Conservation (phyloP, 2,329 filamentous ascomycete genomes). For the Penicillium corylophilum region DNA sequence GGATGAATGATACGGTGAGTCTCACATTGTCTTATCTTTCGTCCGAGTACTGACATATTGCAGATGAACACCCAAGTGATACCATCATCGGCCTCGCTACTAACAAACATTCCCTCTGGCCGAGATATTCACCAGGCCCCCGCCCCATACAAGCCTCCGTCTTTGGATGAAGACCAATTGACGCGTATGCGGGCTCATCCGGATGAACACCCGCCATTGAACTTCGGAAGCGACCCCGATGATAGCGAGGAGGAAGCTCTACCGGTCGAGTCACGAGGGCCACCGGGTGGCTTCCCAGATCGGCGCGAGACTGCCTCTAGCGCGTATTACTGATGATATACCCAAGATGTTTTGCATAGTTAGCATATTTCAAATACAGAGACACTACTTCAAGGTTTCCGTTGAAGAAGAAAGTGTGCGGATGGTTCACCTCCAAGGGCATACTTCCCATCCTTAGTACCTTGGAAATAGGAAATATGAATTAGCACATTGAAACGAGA, state of each 20-base stretch:
- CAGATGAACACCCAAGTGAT: slow-evolving; percentile 79
- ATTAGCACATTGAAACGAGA: background rate
- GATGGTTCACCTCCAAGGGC: background rate
- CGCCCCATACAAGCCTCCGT: slow-evolving; percentile 65
- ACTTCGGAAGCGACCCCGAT: slow-evolving; percentile 41
- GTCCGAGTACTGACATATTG: slow-evolving; percentile 3
- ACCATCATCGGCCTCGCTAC: slow-evolving; percentile 67
- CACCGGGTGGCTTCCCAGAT: slow-evolving; percentile 38
- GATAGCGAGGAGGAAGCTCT: slow-evolving; percentile 43
- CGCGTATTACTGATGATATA: slow-evolving; percentile 35
- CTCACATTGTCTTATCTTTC: background rate
- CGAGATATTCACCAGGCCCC: slow-evolving; percentile 74
- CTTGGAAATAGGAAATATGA: no score
- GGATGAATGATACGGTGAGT: slow-evolving; percentile 85
- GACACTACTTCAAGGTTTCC: background rate
- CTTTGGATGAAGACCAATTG: slow-evolving; percentile 64
- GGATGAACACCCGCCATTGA: slow-evolving; percentile 46
- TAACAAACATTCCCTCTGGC: slow-evolving; percentile 81
- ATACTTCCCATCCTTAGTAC: no score
- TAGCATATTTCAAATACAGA: background rate
- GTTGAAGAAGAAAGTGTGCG: background rate
- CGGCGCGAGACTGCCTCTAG: slow-evolving; percentile 30
- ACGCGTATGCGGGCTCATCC: slow-evolving; percentile 58
- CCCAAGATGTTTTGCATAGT: background rate
- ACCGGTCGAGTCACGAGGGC: slow-evolving; percentile 14